A percentile compares a stretch with the other conserved stretches of the same genome.
Conservation (phyloP, 2,329 filamentous ascomycete species). For the Paraconiothyrium brasiliense region DNA sequence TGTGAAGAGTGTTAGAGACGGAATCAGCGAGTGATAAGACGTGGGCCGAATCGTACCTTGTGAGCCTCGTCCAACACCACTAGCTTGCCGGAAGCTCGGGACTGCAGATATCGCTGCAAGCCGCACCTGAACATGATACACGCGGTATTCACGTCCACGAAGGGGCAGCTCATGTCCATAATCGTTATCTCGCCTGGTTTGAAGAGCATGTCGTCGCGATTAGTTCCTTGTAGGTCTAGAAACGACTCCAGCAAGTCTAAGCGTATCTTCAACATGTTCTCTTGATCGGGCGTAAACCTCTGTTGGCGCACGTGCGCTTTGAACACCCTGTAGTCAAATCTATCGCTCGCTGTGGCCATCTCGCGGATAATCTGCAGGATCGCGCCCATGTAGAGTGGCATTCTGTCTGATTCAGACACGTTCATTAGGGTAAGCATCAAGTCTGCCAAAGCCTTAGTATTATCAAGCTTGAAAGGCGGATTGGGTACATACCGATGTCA, state of each 20-base stretch:
- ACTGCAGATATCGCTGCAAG: slow-evolving; percentile 70
- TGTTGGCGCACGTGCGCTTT: slow-evolving; percentile 25
- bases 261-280: slow-evolving; percentile 65
- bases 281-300: slow-evolving; percentile 54
- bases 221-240: slow-evolving; percentile 53
- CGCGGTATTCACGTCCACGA: slow-evolving; percentile 71
- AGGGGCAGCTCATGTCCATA: slow-evolving; percentile 77
- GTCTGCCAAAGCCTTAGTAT: slow-evolving; percentile 24
- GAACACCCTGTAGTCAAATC: slow-evolving; percentile 60
- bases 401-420: slow-evolving; percentile 48
- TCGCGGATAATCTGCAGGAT: slow-evolving; percentile 61
- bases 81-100: slow-evolving; percentile 58
- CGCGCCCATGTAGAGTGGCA: slow-evolving; percentile 65
- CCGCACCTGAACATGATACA: slow-evolving; percentile 79
- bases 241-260: slow-evolving; percentile 72
- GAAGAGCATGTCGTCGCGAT: slow-evolving; percentile 22
- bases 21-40: neutral
- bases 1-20: slow-evolving; percentile 31
- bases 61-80: slow-evolving; percentile 81
- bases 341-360: slow-evolving; percentile 61
- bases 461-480: too few relatives aligned
- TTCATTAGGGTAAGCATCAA: slow-evolving; percentile 67
- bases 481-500: slow-evolving; percentile 48
- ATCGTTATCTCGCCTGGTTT: slow-evolving; percentile 67
- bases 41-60: slow-evolving; percentile 59